These are phyloP conservation scores for Parietaria judaica DNA, from an alignment of 306 rosid species.

Conservation along the genomic window DNA sequence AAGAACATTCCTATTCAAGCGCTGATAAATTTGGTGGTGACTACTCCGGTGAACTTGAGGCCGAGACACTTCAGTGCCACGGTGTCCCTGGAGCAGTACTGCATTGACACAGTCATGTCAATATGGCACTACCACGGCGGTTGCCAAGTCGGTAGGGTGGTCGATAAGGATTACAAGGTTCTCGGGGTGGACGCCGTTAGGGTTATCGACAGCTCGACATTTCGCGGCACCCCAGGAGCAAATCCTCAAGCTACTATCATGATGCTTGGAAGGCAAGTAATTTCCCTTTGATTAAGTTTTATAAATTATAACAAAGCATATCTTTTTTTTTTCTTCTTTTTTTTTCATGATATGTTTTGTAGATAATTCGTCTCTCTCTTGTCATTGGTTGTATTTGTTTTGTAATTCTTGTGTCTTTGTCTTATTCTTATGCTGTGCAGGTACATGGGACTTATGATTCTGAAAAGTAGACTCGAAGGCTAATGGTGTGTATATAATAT, in stretches of 20 bases:
- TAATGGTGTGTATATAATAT: background rate
- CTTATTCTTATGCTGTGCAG: constrained; percentile 17
- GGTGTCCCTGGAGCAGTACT: constrained; percentile 49
- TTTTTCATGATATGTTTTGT: too few relatives aligned
- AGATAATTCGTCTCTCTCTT: too few relatives aligned
- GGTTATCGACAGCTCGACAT: constrained; percentile 73
- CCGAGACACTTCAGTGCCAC: constrained; percentile 37
- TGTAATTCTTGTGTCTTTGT: background rate
- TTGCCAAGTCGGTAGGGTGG: constrained; percentile 50
- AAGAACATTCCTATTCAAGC: constrained; percentile 18
- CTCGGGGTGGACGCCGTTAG: constrained; percentile 50
- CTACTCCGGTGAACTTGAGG: constrained; percentile 43
- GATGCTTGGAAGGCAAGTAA: constrained; percentile 71
- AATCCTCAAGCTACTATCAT: constrained; percentile 78
- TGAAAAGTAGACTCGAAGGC: constrained; percentile 13
- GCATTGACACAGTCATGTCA: constrained; percentile 62
- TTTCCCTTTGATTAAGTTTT: background rate
- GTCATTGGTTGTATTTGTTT: background rate
- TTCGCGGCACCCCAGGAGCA: constrained; percentile 49
- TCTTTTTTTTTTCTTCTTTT: too few relatives aligned
- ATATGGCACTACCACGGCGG: constrained; percentile 89
- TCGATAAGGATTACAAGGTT: constrained; percentile 50
- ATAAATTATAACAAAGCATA: background rate
- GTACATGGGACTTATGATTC: constrained; percentile 55
- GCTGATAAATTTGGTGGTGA: constrained; percentile 34